These are phyloP conservation scores for Diophrys appendiculata DNA, from an alignment of 73 alveolate species.

Conservation along the genomic window DNA sequence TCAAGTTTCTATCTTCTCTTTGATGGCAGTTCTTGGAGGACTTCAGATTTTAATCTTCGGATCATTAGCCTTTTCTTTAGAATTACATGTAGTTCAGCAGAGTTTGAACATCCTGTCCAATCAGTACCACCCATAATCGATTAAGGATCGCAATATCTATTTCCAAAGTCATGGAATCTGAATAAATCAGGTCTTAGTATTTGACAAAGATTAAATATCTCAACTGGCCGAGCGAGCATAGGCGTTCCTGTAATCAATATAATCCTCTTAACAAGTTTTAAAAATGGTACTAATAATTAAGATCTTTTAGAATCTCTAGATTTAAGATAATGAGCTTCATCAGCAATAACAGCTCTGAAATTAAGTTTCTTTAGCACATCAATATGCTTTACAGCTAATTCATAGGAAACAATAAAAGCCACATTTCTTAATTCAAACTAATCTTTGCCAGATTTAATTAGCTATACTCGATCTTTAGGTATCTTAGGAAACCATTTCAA, in stretches of 20 bases:
- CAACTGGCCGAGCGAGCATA: slow-evolving; percentile 86
- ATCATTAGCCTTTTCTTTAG: slow-evolving; percentile 67
- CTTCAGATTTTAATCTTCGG: slow-evolving; percentile 78
- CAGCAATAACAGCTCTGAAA: slow-evolving; percentile 81
- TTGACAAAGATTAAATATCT: slow-evolving; percentile 76
- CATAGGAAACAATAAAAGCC: slow-evolving; percentile 84
- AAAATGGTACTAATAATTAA: slow-evolving; percentile 77
- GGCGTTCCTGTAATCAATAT: slow-evolving; percentile 96
- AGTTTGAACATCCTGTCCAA: slow-evolving; percentile 84
- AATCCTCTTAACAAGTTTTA: slow-evolving; percentile 66
- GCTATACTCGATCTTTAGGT: slow-evolving; percentile 54
- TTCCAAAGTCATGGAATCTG: slow-evolving; percentile 64
- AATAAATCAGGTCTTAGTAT: slow-evolving; percentile 78
- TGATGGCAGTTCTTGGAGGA: slow-evolving; percentile 81
- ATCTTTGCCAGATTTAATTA: slow-evolving; percentile 64
- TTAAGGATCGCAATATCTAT: slow-evolving; percentile 74
- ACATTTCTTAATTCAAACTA: slow-evolving; percentile 56
- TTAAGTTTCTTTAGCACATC: slow-evolving; percentile 51
- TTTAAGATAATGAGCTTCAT: slow-evolving; percentile 92
- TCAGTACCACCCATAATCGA: slow-evolving; percentile 68
- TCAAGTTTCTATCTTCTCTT: slow-evolving; percentile 86
- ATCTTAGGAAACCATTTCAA: slow-evolving; percentile 76
- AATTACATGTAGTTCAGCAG: slow-evolving; percentile 81
- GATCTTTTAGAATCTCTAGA: slow-evolving; percentile 66
- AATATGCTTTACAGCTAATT: slow-evolving; percentile 61